phyloP scores from a whole-genome alignment of 495 filamentous ascomycete genomes.

The Penicillium cataractarum region DNA sequence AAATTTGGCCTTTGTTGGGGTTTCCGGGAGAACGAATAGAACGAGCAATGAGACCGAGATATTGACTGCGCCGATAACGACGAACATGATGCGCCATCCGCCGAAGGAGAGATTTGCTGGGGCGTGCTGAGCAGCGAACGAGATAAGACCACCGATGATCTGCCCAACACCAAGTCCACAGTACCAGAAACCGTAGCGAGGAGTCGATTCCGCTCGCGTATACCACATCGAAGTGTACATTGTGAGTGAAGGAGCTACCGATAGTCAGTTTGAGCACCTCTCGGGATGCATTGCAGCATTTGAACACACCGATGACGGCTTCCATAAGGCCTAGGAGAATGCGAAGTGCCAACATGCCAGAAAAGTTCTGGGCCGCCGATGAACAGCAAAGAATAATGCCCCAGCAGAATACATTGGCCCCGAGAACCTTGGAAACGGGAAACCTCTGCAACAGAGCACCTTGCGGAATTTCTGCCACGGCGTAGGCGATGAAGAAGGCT shows the following conservation, averaged over 20 bases:
- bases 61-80: slow-evolving; percentile 62
- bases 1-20: slow-evolving; percentile 55
- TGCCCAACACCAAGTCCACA: slow-evolving; percentile 64
- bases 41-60: slow-evolving; percentile 54
- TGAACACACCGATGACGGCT: slow-evolving; percentile 53
- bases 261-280: background rate
- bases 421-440: slow-evolving; percentile 61
- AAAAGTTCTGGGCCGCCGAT: slow-evolving; percentile 55
- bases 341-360: slow-evolving; percentile 47
- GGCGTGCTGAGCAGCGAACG: slow-evolving; percentile 64
- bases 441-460: slow-evolving; percentile 56
- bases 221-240: slow-evolving; percentile 61
- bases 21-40: slow-evolving; percentile 55
- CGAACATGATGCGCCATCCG: slow-evolving; percentile 67
- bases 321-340: slow-evolving; percentile 69
- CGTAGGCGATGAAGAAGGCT: slow-evolving; percentile 59
- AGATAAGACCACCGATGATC: slow-evolving; percentile 63
- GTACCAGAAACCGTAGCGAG: slow-evolving; percentile 69
- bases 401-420: slow-evolving; percentile 58
- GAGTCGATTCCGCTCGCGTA: slow-evolving; percentile 61
- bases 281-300: background rate
- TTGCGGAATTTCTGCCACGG: slow-evolving; percentile 57
- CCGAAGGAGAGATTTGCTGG: slow-evolving; percentile 33
- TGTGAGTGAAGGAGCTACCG: slow-evolving; percentile 53
- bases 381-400: slow-evolving; percentile 61